Conservation (phyloP, 331 rosid species). For the Stylosanthes scabra region DNA sequence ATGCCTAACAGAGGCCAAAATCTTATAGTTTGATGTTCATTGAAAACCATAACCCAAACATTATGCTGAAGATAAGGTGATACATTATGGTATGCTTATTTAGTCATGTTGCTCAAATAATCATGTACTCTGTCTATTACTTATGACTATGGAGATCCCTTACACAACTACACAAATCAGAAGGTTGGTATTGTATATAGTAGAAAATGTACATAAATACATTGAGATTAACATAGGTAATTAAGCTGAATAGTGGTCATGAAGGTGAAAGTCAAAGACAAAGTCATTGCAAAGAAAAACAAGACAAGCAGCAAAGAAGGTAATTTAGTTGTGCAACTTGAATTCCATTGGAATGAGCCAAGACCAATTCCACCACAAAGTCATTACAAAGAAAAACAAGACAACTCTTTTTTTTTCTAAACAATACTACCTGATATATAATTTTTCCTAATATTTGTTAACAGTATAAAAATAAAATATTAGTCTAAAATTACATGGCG, state of each 20-base stretch:
- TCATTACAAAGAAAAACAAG: conserved; percentile 25
- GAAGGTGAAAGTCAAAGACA: conserved; percentile 25
- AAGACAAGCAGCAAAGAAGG: conserved; percentile 42
- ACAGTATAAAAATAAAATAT: too few relatives aligned
- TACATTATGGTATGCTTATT: too few relatives aligned
- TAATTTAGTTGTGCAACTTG: conserved; percentile 37
- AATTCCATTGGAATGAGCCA: conserved; percentile 38
- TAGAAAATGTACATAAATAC: not conserved
- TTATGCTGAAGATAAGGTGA: conserved; percentile 21
- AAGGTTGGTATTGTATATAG: too few relatives aligned
- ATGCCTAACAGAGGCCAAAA: conserved; percentile 8
- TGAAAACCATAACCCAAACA: not conserved
- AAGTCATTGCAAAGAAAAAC: conserved; percentile 35
- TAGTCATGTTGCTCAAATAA: too few relatives aligned
- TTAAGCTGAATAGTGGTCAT: conserved; percentile 13
- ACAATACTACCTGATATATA: too few relatives aligned
- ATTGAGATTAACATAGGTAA: not conserved
- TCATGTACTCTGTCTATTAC: too few relatives aligned
- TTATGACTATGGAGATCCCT: too few relatives aligned
- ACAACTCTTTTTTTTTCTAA: not conserved
- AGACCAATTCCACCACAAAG: conserved; percentile 36
- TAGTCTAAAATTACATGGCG: too few relatives aligned
- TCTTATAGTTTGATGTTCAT: not conserved
- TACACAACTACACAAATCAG: too few relatives aligned
- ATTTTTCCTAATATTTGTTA: too few relatives aligned